Conservation (phyloP, 352 stramenopile genomes). For the Globisporangium irregulare region DNA sequence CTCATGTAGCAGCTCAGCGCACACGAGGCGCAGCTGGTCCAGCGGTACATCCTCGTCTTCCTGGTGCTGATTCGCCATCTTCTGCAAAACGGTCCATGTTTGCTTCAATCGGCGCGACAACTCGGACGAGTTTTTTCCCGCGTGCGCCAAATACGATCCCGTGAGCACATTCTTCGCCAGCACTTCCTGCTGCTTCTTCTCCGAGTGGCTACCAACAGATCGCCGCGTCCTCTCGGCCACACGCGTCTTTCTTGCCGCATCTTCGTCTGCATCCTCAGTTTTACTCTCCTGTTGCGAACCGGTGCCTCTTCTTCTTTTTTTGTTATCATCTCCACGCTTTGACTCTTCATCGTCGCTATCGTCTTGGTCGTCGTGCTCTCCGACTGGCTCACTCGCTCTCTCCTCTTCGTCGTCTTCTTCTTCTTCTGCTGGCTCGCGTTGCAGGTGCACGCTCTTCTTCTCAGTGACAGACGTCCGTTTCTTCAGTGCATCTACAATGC, state of each 20-base stretch:
- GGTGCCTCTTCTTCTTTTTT: background rate
- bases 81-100: slow-evolving; percentile 45
- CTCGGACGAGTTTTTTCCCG: slow-evolving; percentile 31
- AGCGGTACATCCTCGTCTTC: slow-evolving; percentile 33
- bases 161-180: slow-evolving; percentile 9
- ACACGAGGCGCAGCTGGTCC: slow-evolving; percentile 41
- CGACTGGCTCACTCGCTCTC: background rate
- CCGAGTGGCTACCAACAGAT: slow-evolving; percentile 4
- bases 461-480: background rate
- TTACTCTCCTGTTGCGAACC: background rate
- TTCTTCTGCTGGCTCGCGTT: background rate
- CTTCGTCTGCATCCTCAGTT: background rate
- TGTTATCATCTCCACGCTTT: background rate
- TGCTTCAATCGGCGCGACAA: slow-evolving; percentile 53
- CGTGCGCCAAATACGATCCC: slow-evolving; percentile 25
- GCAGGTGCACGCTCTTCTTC: background rate
- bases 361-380: background rate
- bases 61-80: slow-evolving; percentile 37
- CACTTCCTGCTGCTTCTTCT: slow-evolving; percentile 11
- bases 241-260: background rate
- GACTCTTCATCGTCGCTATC: background rate
- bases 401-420: background rate
- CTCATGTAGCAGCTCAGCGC: slow-evolving; percentile 54
- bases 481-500: background rate
- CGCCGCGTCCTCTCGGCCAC: background rate